Base-by-base conservation (phyloP, 148 eudicot genomes). In the Vaccinium corymbosum region DNA sequence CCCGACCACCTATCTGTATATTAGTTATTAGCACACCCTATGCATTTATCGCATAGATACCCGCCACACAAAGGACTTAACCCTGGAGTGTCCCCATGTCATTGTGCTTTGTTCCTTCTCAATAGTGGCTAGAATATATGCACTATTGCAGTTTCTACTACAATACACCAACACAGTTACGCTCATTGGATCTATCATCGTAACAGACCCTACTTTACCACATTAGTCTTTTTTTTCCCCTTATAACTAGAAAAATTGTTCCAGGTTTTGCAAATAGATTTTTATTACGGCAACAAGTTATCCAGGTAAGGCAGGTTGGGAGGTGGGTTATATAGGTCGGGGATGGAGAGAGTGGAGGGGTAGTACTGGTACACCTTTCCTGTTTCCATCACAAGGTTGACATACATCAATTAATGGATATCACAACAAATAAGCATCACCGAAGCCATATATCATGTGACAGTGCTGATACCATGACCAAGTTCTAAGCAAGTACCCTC, bases 401-500 rank as follows among this genome's bases (percentile, higher is more conserved):
- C 50, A 15, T n/a, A 16, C 50, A 73, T 73, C 38, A 73, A 73
- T 73, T 5, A 15, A 73, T 12, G 38, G 50, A 16, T 73, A 73
- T 35, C 50, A 1, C 3, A 9, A 32, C 76, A 71, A 32, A 14
- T 35, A 38, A 32, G 22, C 50, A 8, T 73, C 76, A 19, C 5
- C n/a, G 11, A 49, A 75, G 12, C 1, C 78, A 42, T 6, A 14
- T 49, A 56, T 29, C 22, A 35, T 48, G 27, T 7, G 15, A 15
- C 19, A 55, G 48, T 50, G 57, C 8, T 52, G 6, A 64, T 76
- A 16, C 35, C 62, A 55, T 76, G 71, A 17, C 6, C 0, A 53
- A 61, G 64, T 1, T 16, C 0, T 73, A 61, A 81, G 53, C 20
- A 56, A 51, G 48, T 84, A 95, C 98, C 98, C 87, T 97, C 98